Base-by-base conservation (phyloP, 2,329 filamentous ascomycete species). In the Teratosphaeria destructans region DNA sequence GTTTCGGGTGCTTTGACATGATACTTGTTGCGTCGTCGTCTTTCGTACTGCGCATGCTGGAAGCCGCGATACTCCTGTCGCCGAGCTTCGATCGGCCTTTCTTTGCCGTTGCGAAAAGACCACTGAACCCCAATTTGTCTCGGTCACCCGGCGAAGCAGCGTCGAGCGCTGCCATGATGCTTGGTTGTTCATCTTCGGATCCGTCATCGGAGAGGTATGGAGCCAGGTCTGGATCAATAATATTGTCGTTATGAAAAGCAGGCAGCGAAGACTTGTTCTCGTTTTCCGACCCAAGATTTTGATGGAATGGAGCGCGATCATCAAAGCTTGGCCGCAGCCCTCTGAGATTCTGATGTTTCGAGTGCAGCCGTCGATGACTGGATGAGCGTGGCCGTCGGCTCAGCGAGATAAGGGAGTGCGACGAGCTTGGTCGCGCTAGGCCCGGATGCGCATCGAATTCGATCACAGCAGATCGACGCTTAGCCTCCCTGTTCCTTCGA, bases 221-320 rank as follows among this genome's bases (percentile, higher is more conserved):
- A 5, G 92, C 93, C 58, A 99, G 78, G 69, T 99, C 94, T 1
- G 94, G 94, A 71, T 99, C 94, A 66, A 99, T 97, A 66, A 99
- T 96, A 70, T 94, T 97, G 77, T 99, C 94, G 70, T 94, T 91
- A 72, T 99, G 94, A 67, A 99, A 97, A n/a, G 91, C 91, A 16
- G 92, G 87, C 39, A 96, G 81, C 52, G 85, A 84, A 7, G 84
- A 52, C 63, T 85, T 87, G 63, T 82, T 84, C 3, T 80, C 77
- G 55, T 81, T 76, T 60, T 91, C 87, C 57, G 95, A 85, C 19
- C 81, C 78, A 11, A 85, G 81, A 60, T 87, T 88, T 58, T 91
- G 81, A 68, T 89, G 90, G 65, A 97, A 97, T 0, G 94, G 94
- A 0, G 90, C 93, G 60, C 89, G 83, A 62, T 96, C 90, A 61